Evolutionary conservation across 106 monocot genomes (phyloP), one percentile per base, ranked within the genome.

Genomic region (Alisma plantagoaquatica): DNA sequence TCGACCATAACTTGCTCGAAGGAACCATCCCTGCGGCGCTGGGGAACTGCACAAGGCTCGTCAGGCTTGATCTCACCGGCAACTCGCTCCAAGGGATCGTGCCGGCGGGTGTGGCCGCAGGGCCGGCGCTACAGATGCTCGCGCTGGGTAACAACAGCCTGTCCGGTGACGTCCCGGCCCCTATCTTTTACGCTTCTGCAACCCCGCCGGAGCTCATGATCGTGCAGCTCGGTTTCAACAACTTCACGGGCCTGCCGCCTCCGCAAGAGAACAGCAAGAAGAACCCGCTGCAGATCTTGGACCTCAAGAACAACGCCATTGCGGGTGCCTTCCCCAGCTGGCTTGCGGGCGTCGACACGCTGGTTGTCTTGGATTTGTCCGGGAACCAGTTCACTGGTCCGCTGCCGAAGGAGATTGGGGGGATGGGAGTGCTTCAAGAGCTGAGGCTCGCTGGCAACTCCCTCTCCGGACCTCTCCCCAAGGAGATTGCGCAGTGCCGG

Each of bases 361-460:
- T 94, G 63, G 66, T 75, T 0, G 53, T 83, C n/a, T 53, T 94
- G 60, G 94, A 94, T 53, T 61, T 94, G 23, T 88, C 87, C 5
- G 73, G 70, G 23, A 94, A 94, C 46, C 32, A 23, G 24, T 53
- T 94, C 29, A 31, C 31, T 10, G 87, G 94, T 9, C 30, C 20
- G 3, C 17, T 94, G 14, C 78, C 87, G 12, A 12, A 59, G 41
- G 77, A 57, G 29, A 54, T 84, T 27, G 88, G 87, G 49, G 62
- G 42, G 27, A 53, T 87, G 22, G 2, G 29, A 17, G 57, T 59
- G 18, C 24, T 94, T 45, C 75, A 73, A 41, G 87, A 94, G 60
- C 75, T 94, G 33, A 69, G 87, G n/a, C n/a, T 88, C 1, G 80
- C 70, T 10, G 44, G 53, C 29, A 94, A 94, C 44, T 27, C 35